These are phyloP conservation scores for Vigna mungo DNA, from an alignment of 306 rosid species.

Conservation along the genomic window DNA sequence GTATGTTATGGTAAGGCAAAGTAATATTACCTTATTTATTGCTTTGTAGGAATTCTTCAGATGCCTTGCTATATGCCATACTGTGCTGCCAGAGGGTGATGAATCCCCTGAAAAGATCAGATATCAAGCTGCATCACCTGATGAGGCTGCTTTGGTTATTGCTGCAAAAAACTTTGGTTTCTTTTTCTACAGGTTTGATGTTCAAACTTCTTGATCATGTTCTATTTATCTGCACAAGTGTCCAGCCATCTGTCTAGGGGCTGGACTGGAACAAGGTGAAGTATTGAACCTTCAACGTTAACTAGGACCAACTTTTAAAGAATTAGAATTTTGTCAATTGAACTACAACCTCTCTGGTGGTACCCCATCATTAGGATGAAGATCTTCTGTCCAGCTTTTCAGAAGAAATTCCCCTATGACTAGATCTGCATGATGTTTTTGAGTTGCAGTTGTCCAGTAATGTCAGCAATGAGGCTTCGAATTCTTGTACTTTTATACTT, in stretches of 20 bases:
- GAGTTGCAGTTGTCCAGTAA: not conserved
- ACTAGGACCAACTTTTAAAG: slow-evolving; percentile 13
- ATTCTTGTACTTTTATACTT: slow-evolving; percentile 19
- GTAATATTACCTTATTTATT: slow-evolving; percentile 8
- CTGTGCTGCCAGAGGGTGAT: slow-evolving; percentile 95
- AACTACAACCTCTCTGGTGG: slow-evolving; percentile 23
- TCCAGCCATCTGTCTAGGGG: not conserved
- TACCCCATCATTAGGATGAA: not conserved
- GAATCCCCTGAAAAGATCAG: slow-evolving; percentile 82
- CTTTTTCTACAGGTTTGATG: slow-evolving; percentile 92
- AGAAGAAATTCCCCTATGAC: slow-evolving; percentile 8
- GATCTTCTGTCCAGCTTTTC: slow-evolving; percentile 36
- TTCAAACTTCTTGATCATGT: slow-evolving; percentile 44
- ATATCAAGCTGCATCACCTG: slow-evolving; percentile 97
- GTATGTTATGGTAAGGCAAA: slow-evolving; percentile 5
- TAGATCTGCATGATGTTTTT: slow-evolving; percentile 11
- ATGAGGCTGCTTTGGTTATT: slow-evolving; percentile 73
- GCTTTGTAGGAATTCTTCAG: slow-evolving; percentile 63
- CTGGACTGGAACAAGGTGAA: not conserved
- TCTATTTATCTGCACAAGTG: slow-evolving; percentile 32
- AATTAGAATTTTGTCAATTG: not conserved
- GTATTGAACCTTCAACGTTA: slow-evolving; percentile 19
- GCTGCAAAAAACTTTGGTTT: slow-evolving; percentile 95
- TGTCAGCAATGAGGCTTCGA: slow-evolving; percentile 14
- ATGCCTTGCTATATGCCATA: slow-evolving; percentile 94